Evolutionary conservation across 2,329 filamentous ascomycete genomes (phyloP), one percentile per base, ranked within the genome.

Genomic region (Sarocladiaceae sp.): DNA sequence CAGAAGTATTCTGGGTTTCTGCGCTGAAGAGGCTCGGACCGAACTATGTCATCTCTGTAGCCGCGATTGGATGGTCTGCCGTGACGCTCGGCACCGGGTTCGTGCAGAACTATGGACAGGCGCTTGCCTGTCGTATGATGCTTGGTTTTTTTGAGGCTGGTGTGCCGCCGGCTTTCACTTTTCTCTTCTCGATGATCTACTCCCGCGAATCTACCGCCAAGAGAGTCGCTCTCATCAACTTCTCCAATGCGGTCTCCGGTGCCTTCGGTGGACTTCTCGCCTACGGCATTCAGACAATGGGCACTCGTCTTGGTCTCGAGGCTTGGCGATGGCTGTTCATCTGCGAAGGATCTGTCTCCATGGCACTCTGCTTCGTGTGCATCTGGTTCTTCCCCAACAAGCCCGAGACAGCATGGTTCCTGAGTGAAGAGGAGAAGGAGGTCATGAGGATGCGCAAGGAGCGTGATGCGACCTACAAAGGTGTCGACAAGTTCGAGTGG

Each of bases 301-400:
- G 78, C 12, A 71, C 69, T 1, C 63, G 61, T 1, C 67, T 66
- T 25, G 75, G 76, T 0, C 62, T 79, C 1, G 64, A 65, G 1
- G 75, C 76, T 1, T 79, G 76, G 77, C 58, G 74, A 50, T 80
- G 76, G 76, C 61, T 77, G 0, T 79, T 79, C 53, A 74, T 76
- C 29, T 64, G 72, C 0, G 74, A 77, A 52, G 40, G 40, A 4
- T 26, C 40, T 15, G 40, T 46, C 7, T 46, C 40, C 4, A 22
- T 46, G 23, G 40, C 5, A 8, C 40, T 46, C n/a, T 46, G 40
- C 40, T 26, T 7, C 11, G 71, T 73, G 2, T 54, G 65, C 1
- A 58, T 69, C 2, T 70, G 70, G 63, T 66, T 68, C 53, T 70
- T 74, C 56, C 71, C 71, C 0, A 73, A 75, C 50, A 72, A 69